Evolutionary conservation across 495 filamentous ascomycete genomes (phyloP).

Genomic region (Xylaria cubensis): DNA sequence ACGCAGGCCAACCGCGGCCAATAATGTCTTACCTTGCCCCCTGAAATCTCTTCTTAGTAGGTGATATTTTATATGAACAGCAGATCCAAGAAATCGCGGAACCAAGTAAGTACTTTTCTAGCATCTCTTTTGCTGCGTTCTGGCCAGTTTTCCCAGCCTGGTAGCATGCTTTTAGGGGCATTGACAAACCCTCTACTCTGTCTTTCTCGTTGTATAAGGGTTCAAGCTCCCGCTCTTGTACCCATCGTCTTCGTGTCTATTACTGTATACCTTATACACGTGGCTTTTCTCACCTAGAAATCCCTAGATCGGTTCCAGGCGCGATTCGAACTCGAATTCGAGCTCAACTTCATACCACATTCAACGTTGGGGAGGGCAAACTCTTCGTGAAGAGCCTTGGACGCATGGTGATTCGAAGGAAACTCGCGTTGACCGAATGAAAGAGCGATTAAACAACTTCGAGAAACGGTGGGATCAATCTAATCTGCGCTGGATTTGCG

Average conservation of each 20-base stretch:
- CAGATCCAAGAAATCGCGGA: not conserved
- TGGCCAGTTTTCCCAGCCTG: not conserved
- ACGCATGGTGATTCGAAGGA: not conserved
- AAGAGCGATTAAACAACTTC: slow-evolving; percentile 11
- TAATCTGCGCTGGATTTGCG: slow-evolving; percentile 13
- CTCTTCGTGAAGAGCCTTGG: slow-evolving; percentile 13
- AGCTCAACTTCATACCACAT: slow-evolving; percentile 10
- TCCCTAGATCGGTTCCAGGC: slow-evolving; percentile 13
- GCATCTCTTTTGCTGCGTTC: not conserved
- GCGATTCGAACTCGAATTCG: slow-evolving; percentile 12
- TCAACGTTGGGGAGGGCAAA: slow-evolving; percentile 21
- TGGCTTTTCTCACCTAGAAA: not conserved
- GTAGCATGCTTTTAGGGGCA: not conserved
- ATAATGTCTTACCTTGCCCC: not conserved
- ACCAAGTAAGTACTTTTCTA: slow-evolving; percentile 11
- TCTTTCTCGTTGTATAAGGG: not conserved
- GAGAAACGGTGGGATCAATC: slow-evolving; percentile 23
- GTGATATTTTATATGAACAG: slow-evolving; percentile 4
- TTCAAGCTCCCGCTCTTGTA: not conserved
- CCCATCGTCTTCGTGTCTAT: not conserved
- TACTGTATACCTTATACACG: not conserved
- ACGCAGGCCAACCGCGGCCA: not conserved
- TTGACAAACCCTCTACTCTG: not conserved
- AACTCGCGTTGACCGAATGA: not conserved
- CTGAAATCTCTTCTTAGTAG: not conserved